Base-by-base conservation (phyloP, 208 protist species). In the Leishmania mexicana region DNA sequence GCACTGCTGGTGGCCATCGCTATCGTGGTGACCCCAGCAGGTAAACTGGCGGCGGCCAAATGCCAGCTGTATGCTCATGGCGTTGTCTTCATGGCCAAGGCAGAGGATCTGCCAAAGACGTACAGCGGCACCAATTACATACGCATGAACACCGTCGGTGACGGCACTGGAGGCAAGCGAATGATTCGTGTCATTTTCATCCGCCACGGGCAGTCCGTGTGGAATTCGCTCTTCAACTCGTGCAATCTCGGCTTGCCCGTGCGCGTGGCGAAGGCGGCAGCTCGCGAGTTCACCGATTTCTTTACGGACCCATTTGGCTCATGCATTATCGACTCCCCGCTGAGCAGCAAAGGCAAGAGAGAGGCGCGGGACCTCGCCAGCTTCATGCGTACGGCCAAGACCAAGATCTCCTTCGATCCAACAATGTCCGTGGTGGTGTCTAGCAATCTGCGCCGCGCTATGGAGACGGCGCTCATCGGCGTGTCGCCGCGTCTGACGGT, bases 201-300 rank as follows among this genome's bases (percentile, higher is more conserved):
- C 76, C 93, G 96, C 21, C 96, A 98, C 83, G 96, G 96, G 11
- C 95, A 98, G 87, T 97, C 94, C 0, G 91, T 96, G n/a, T 98
- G 96, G 95, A 98, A 98, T 88, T 95, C 93, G 15, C 82, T 98
- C 57, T 97, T 97, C 87, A 98, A 97, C 87, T 87, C 86, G 28
- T 90, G 90, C 76, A 90, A 88, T 47, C 15, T 86, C 0, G 84
- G 80, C 6, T 94, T 93, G 83, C 92, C 94, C 11, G 40, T 90
- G 54, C 93, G 95, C 60, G 75, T 93, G 51, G 75, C 93, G 45
- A 87, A 91, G 74, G 86, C 91, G 38, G 51, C 88, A 4, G 64
- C 93, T 58, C 71, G 75, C 49, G 93, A 97, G 82, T 81, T 83
- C 24, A 83, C 85, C 10, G 80, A 88, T 70, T 93, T 97, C 77